Percentiles rank a stretch among this genome's conserved stretches.
phyloP scores from a whole-genome alignment of 257 asterid genomes.

The Petunia axillaris region DNA sequence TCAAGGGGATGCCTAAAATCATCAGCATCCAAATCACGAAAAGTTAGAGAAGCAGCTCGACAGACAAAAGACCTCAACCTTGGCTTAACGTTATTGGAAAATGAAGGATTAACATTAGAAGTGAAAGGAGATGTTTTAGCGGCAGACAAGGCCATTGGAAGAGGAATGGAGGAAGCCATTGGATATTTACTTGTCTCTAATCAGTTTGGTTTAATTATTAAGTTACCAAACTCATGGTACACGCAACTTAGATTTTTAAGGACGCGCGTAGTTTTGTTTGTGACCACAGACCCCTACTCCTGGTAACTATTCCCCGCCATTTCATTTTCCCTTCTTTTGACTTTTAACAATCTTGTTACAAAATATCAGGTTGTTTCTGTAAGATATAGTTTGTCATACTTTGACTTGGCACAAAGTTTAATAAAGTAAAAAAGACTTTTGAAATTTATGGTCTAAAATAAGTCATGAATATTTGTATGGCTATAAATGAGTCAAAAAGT shows the following conservation, averaged over 20 bases:
- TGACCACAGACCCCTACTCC: constrained; percentile 53
- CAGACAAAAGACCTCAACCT: constrained; percentile 30
- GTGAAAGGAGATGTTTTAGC: constrained; percentile 19
- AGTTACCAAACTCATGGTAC: not conserved
- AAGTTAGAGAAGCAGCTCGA: constrained; percentile 60
- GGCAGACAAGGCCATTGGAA: constrained; percentile 51
- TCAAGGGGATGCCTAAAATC: constrained; percentile 94
- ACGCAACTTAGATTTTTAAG: too few species aligned
- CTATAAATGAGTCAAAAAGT: too few species aligned
- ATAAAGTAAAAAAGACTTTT: too few species aligned
- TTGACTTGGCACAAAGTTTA: too few species aligned
- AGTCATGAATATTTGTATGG: too few species aligned
- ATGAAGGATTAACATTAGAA: constrained; percentile 13
- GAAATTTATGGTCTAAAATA: too few species aligned
- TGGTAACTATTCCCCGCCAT: constrained; percentile 58
- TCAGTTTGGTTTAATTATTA: constrained; percentile 31
- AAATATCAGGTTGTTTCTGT: not conserved
- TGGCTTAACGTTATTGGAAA: constrained; percentile 20
- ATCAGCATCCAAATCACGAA: constrained; percentile 83
- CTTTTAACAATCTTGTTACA: constrained; percentile 9
- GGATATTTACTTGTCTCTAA: not conserved
- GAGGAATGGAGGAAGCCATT: constrained; percentile 65
- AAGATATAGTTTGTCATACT: too few species aligned
- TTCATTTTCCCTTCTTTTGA: constrained; percentile 61
- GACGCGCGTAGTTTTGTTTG: constrained; percentile 32